phyloP scores from a whole-genome alignment of 129 eudicot species.

The Helianthus tuberosus region DNA sequence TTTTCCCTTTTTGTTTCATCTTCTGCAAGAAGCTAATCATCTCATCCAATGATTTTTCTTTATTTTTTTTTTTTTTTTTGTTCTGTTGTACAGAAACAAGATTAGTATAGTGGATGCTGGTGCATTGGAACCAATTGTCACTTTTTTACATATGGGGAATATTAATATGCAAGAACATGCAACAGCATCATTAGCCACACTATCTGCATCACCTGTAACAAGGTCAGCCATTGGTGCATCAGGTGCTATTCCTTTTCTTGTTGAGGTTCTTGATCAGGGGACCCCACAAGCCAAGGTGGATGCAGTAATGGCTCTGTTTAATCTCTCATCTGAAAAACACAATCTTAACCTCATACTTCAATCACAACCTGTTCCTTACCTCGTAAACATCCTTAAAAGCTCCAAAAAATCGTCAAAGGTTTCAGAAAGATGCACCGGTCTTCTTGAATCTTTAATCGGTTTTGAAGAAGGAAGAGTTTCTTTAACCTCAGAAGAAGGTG shows the following conservation, averaged over 20 bases:
- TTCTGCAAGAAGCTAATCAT: slow-evolving; percentile 47
- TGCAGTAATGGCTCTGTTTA: slow-evolving; percentile 82
- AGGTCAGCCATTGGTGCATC: slow-evolving; percentile 69
- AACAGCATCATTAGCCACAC: slow-evolving; percentile 80
- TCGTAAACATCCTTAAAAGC: slow-evolving; percentile 60
- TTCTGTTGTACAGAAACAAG: slow-evolving; percentile 63
- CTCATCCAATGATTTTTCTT: slow-evolving; percentile 25
- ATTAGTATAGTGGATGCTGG: slow-evolving; percentile 75
- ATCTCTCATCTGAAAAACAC: slow-evolving; percentile 76
- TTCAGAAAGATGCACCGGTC: slow-evolving; percentile 70
- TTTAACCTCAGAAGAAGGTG: slow-evolving; percentile 72
- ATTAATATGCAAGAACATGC: slow-evolving; percentile 73
- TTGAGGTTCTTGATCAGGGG: slow-evolving; percentile 52
- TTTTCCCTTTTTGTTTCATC: slow-evolving; percentile 24
- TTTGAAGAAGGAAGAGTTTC: slow-evolving; percentile 71
- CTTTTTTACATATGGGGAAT: slow-evolving; percentile 44
- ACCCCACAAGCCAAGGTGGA: slow-evolving; percentile 76
- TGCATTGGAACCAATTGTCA: slow-evolving; percentile 69
- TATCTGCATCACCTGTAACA: slow-evolving; percentile 78
- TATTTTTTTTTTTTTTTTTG: background rate
- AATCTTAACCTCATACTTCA: slow-evolving; percentile 57
- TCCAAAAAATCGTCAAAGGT: slow-evolving; percentile 78
- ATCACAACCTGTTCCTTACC: slow-evolving; percentile 61
- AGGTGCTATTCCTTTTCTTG: slow-evolving; percentile 83
- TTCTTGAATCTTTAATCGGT: slow-evolving; percentile 65